Base-by-base conservation (phyloP, 169 alveolate genomes). In the Theileria annulata region DNA sequence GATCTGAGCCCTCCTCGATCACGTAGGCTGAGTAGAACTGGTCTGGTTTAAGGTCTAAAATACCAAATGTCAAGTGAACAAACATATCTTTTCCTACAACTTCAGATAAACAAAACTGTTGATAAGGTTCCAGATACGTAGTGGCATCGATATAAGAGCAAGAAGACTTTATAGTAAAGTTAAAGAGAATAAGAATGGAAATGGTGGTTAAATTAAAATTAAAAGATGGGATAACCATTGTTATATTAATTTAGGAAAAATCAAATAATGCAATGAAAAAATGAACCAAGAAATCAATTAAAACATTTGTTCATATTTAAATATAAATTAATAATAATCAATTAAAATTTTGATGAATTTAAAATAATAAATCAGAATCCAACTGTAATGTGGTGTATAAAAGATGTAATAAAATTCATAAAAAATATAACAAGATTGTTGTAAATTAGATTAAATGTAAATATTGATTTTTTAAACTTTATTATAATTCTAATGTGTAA, bases 61-160 rank as follows among this genome's bases (percentile, higher is more conserved):
- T 30, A n/a, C 37, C 51, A 19, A 84, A 23, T 28, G 90, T 51
- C 15, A 84, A 68, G 67, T 77, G 90, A 17, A 85, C 77, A 69
- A 67, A 84, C 90, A 84, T 84, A 37, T 84, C 90, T 77, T 84
- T 84, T 5, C 77, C 85, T 5, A 77, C 80, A 15, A 77, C 71
- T 63, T 84, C 90, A 2, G 78, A 33, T n/a, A 84, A 23, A 51
- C 90, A 84, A 8, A 77, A 23, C 58, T 68, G 58, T 42, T 69
- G 27, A 35, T 37, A 27, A 8, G 82, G 79, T 2, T 54, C 27
- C 8, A 84, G 37, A 1, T 17, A 75, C 0, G 87, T 77, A 2
- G 90, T 56, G 47, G 80, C 81, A 71, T 84, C 90, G n/a, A 84
- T 35, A 30, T 75, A 82, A 15, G 79, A 84, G 12, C 73, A 80